Evolutionary conservation across 164 flowering plant species (phyloP), one percentile per base, ranked within the genome.

Genomic region (Stephania yunnanensis): DNA sequence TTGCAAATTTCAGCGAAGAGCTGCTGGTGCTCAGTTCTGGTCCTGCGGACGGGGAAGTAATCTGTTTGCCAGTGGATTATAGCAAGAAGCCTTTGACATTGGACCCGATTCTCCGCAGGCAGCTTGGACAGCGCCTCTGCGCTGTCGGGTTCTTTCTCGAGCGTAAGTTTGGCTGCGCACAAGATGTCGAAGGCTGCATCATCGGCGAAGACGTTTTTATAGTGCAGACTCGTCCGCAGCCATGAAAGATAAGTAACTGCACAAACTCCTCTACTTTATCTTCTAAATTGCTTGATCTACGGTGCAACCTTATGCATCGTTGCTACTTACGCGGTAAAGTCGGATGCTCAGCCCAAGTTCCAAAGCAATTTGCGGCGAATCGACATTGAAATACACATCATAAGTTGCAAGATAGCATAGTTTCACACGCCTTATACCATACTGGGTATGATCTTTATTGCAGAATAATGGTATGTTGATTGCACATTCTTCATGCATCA

Each of bases 1-100:
- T 94, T 81, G 98, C 98, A 4, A 94, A 94, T 80, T 94, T 94
- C 81, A 94, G 98, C 50, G 89, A 91, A 81, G 97, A 94, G 87
- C 50, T 89, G 81, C 67, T 88, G 74, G 90, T 90, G 46, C 80
- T 77, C 19, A 78, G 83, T 71, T 68, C 84, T 48, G 97, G 91
- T 44, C 93, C 91, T 46, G 89, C 92, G 19, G 89, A 92, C 77
- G 98, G 97, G 15, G 89, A 87, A 46, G 90, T 94, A 17, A 70
- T 87, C 29, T 83, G 48, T 22, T 76, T 86, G 79, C 90, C 90
- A 2, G 98, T 91, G 13, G 95, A 92, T 71, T 95, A 95, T 81
- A 92, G 97, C 86, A 89, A 90, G 83, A 91, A 95, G 71, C 91
- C 93, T 0, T 71, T 95, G 75, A 89, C 94, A 0, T 74, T 87